A percentile compares a stretch with the other conserved stretches of the same genome.
Evolutionary conservation across 2,329 filamentous ascomycete species (phyloP).

Genomic region (Aspergillus sp.): DNA sequence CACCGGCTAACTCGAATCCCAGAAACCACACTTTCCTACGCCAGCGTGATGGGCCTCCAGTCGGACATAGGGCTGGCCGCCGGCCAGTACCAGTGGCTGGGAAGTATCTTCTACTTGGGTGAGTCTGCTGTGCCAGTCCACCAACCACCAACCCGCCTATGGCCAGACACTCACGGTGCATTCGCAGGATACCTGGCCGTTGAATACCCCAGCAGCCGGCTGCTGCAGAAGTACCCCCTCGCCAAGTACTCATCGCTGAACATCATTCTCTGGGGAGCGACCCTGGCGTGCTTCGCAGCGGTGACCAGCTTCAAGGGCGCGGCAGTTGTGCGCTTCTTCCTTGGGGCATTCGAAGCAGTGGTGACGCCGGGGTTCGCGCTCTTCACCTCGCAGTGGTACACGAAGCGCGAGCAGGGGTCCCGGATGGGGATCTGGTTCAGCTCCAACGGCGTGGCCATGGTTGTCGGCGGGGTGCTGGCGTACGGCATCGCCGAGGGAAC

Average conservation of each 20-base stretch:
- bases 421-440: slow-evolving; percentile 59
- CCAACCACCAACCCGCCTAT: too few relatives aligned
- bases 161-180: too few relatives aligned
- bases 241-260: slow-evolving; percentile 59
- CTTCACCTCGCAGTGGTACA: slow-evolving; percentile 64
- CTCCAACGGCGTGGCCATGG: slow-evolving; percentile 57
- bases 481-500: slow-evolving; percentile 54
- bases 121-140: too few relatives aligned
- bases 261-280: slow-evolving; percentile 54
- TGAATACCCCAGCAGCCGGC: slow-evolving; percentile 58
- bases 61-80: slow-evolving; percentile 35
- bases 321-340: slow-evolving; percentile 56
- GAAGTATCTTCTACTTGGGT: slow-evolving; percentile 44
- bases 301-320: slow-evolving; percentile 52
- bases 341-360: slow-evolving; percentile 59
- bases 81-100: slow-evolving; percentile 45
- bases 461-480: slow-evolving; percentile 53
- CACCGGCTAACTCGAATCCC: slow-evolving; percentile 1
- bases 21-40: slow-evolving; percentile 44
- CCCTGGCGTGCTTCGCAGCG: slow-evolving; percentile 54
- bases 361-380: slow-evolving; percentile 61
- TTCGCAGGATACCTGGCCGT: slow-evolving; percentile 44
- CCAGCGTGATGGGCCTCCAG: slow-evolving; percentile 46
- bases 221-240: slow-evolving; percentile 55
- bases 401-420: slow-evolving; percentile 56